Evolutionary conservation across 805 yeast species (phyloP).

Genomic region (Pichia nakasei): DNA sequence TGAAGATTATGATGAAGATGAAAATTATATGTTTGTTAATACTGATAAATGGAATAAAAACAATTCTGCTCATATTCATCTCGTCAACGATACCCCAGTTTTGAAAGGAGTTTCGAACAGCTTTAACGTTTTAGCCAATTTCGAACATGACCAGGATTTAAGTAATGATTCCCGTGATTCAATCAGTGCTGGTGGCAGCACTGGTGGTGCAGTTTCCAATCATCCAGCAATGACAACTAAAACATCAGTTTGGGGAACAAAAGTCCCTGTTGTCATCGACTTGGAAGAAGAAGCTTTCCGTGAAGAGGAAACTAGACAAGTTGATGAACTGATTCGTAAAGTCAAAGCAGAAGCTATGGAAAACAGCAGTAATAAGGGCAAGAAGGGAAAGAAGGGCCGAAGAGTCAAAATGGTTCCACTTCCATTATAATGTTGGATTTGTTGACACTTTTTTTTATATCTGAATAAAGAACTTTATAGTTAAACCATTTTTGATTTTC

Average conservation of each 20-base stretch:
- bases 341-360: slow-evolving; percentile 39
- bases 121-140: slow-evolving; percentile 10
- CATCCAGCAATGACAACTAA: slow-evolving; percentile 3
- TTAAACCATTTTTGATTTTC: too few relatives aligned
- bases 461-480: too few relatives aligned
- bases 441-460: too few relatives aligned
- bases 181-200: slow-evolving; percentile 7
- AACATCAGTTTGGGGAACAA: slow-evolving; percentile 71
- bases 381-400: slow-evolving; percentile 41
- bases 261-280: slow-evolving; percentile 35
- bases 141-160: slow-evolving; percentile 7
- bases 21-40: background rate
- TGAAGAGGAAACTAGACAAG: slow-evolving; percentile 34
- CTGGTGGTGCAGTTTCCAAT: background rate
- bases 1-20: background rate
- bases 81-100: slow-evolving; percentile 29
- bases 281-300: slow-evolving; percentile 30
- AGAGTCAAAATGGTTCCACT: slow-evolving; percentile 10
- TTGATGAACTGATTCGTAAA: slow-evolving; percentile 41
- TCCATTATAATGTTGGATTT: slow-evolving; percentile 6
- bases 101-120: slow-evolving; percentile 9
- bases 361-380: slow-evolving; percentile 26
- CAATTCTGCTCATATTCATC: slow-evolving; percentile 24
- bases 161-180: slow-evolving; percentile 1
- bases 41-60: slow-evolving; percentile 27